Conservation (phyloP, 768 basidiomycete species). For the Brasilioporus rufonigricans region DNA sequence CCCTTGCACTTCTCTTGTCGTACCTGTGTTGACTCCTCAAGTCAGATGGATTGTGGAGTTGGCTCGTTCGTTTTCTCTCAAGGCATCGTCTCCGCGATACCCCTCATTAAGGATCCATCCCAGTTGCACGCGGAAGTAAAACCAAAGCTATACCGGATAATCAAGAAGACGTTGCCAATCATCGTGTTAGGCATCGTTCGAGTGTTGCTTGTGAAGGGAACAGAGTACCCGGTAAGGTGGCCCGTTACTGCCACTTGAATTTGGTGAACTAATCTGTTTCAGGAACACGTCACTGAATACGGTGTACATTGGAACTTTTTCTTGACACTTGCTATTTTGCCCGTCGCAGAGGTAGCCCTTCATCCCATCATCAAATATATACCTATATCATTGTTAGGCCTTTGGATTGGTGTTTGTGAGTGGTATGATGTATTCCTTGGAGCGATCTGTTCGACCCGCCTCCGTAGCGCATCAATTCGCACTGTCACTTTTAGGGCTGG, state of each 20-base stretch:
- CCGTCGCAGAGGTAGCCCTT: constrained; percentile 65
- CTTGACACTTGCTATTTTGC: constrained; percentile 83
- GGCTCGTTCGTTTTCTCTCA: constrained; percentile 98
- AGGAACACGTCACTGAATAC: constrained; percentile 97
- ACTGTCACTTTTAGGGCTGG: constrained; percentile 54
- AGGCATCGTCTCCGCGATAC: constrained; percentile 86
- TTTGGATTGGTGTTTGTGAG: constrained; percentile 59
- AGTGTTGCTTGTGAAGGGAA: constrained; percentile 85
- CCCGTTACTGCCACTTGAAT: not conserved
- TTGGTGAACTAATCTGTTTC: constrained; percentile 8
- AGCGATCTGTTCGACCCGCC: not conserved
- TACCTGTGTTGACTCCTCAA: not conserved
- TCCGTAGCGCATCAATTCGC: constrained; percentile 68
- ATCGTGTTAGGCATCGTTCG: constrained; percentile 72
- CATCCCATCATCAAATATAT: constrained; percentile 61
- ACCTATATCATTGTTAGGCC: constrained; percentile 61
- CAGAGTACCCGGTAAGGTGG: constrained; percentile 83
- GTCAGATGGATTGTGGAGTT: constrained; percentile 95
- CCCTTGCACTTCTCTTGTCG: not conserved
- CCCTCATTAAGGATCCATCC: constrained; percentile 62
- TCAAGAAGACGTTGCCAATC: constrained; percentile 65
- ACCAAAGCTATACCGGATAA: constrained; percentile 48
- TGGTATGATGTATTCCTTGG: not conserved
- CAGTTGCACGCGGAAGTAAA: constrained; percentile 48
- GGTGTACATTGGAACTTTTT: constrained; percentile 99